Conservation (phyloP, 176 grass and related monocot species). For the Chrysopogon serrulatus region DNA sequence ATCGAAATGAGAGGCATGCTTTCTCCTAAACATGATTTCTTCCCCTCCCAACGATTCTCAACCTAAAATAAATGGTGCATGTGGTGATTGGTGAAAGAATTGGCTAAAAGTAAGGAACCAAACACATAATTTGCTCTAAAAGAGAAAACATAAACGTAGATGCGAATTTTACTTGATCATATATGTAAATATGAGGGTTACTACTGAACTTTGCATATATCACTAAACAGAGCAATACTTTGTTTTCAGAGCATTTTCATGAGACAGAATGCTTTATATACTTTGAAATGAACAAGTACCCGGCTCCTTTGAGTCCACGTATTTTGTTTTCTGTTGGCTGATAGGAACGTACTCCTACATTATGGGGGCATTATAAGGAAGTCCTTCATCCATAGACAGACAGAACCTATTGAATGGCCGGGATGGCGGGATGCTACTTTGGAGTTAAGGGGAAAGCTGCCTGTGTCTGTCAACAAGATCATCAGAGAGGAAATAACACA, state of each 20-base stretch:
- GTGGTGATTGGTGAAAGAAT: not conserved
- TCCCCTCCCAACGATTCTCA: constrained; percentile 2
- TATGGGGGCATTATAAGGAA: not conserved
- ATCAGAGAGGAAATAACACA: not conserved
- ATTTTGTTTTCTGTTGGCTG: not conserved
- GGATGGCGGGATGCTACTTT: not conserved
- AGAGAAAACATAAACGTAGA: not conserved
- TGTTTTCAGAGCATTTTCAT: too few relatives aligned
- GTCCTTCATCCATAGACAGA: not conserved
- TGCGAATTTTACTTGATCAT: not conserved
- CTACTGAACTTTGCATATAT: not conserved
- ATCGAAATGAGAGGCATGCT: constrained; percentile 41
- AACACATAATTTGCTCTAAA: not conserved
- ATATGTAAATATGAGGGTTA: not conserved
- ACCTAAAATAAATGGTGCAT: not conserved
- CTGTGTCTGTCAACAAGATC: not conserved
- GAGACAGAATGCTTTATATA: not conserved
- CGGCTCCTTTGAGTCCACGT: not conserved
- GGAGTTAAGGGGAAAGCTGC: not conserved
- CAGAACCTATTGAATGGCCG: not conserved
- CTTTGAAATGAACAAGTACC: not conserved
- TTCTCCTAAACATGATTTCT: constrained; percentile 66
- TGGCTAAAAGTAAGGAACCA: not conserved
- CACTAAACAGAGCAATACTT: not conserved
- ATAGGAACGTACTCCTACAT: not conserved